Evolutionary conservation across 805 yeast species (phyloP), one percentile per base, ranked within the genome.

Genomic region (Ogataea zsoltii): DNA sequence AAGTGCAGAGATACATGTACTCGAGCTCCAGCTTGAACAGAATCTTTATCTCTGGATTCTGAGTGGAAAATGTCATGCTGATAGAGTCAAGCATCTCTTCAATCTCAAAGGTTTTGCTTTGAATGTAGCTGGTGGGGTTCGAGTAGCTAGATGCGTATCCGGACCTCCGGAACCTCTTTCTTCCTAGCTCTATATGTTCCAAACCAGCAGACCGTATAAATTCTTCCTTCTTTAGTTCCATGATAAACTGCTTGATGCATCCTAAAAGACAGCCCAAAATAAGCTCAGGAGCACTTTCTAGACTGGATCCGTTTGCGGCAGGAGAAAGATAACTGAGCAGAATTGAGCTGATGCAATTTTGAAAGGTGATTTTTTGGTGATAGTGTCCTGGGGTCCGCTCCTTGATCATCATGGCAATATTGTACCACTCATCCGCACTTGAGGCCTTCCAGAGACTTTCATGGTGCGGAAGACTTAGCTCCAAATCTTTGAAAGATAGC

Each of bases 1-100:
- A 44, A 3, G 47, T 44, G 34, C 47, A 44, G 3, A 44, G 28
- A 17, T 33, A 44, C 42, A 38, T 33, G 40, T 44, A 44, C 36
- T 44, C 47, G 14, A 44, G 29, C 23, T 44, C 47, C 4, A 44
- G 34, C 30, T 44, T 38, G 36, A 44, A 44, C 6, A 44, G 29
- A n/a, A 44, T 38, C 19, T 28, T 15, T 7, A 34, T 28, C 12
- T 15, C 19, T 7, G 17, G 13, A n/a, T 43, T 38, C 28, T 32
- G 32, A 15, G 37, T 9, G 7, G 31, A 38, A 14, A 37, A 21
- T 6, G 30, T 33, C 18, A 29, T 15, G 26, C 29, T 44, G 11
- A 44, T 14, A 9, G 39, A 38, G 25, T 44, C 47, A 3, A 44
- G 39, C 43, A 44, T 44, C 15, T 44, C 47, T 21, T 44, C 47